Evolutionary conservation across 192 early-diverging fungal genomes (phyloP), one percentile per base, ranked within the genome.

Genomic region (Coemansia brasiliensis): DNA sequence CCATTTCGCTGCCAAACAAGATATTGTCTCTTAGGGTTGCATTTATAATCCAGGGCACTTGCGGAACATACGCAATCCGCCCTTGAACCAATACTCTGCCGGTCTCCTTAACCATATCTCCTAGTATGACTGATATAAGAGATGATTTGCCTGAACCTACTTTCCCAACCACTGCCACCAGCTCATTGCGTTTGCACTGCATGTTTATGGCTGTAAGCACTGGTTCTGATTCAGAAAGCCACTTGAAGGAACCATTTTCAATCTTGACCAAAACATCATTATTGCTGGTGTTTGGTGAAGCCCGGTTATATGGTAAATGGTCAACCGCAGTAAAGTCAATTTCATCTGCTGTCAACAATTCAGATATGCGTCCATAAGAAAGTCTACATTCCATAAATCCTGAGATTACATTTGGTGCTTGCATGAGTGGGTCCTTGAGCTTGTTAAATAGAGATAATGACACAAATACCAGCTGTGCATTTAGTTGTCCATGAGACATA

Each of bases 381-480:
- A 94, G 91, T 17, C 80, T 83, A 9, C 92, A 85, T 49, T 94
- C 90, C 12, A 94, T 80, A 1, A 84, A 64, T 2, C 83, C 69
- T 1, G 86, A 81, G 27, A 98, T 84, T 18, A 94, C 86, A 20
- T 59, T 82, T 1, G 94, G 93, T 56, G 94, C 89, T 8, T 87
- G 82, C 12, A 82, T 61, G 27, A 98, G 77, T 35, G 96, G 92
- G 62, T 90, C 91, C 57, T 88, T 89, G 5, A 98, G 72, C 59
- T 92, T 75, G 62, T 94, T 91, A 78, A 98, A 95, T n/a, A 97
- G 79, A 0, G 93, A 81, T 50, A 98, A 78, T 10, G 90, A 86
- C 3, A 93, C 92, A 74, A 96, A 96, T 1, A 92, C 92, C 27
- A 90, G 59, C 46, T 79, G 76, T 18, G 85, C 62, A 2, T 85